Base-by-base conservation (phyloP, 257 asterid species). In the Scutellaria barbata region DNA sequence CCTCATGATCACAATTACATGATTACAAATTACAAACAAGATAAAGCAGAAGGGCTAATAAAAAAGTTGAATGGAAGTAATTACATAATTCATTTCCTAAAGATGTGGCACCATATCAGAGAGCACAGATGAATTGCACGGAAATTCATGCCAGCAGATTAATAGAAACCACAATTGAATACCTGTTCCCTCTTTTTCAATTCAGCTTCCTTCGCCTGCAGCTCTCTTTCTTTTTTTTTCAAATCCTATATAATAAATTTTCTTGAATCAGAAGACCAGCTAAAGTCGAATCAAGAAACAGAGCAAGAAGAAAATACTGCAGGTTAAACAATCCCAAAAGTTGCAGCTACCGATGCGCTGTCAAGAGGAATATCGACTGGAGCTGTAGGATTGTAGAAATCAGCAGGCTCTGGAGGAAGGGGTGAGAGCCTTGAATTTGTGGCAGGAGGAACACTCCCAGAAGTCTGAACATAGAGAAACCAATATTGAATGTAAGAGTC, bases 341-440 rank as follows among this genome's bases (percentile, higher is more conserved):
- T 10, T 48, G 16, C 37, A n/a, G 62, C n/a, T 82, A 92, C 98
- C 86, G 92, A 50, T 71, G 88, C 67, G 58, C 78, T 84, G 69
- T 93, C 95, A 18, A 90, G 94, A 56, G 98, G 95, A 75, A 93
- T 88, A 80, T 93, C 94, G 10, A 90, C 77, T 57, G 97, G 69
- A 7, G 95, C 97, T 60, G 92, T 81, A 57, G 94, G 94, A 61
- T 88, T 88, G 88, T 93, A 90, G 81, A 89, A 93, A 76, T 82
- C 98, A 37, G 97, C 98, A 75, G 97, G 98, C 73, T 93, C 98
- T n/a, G 93, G 97, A 42, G 96, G 96, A 77, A 93, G 97, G 51
- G 97, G 98, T 45, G 97, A 86, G 76, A 93, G 96, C 79, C 95
- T 88, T 45, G 98, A 87, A 80, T 87, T 87, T 71, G 97, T 53